phyloP scores from a whole-genome alignment of 495 filamentous ascomycete species.

The Pyrenopolyporus hunteri region DNA sequence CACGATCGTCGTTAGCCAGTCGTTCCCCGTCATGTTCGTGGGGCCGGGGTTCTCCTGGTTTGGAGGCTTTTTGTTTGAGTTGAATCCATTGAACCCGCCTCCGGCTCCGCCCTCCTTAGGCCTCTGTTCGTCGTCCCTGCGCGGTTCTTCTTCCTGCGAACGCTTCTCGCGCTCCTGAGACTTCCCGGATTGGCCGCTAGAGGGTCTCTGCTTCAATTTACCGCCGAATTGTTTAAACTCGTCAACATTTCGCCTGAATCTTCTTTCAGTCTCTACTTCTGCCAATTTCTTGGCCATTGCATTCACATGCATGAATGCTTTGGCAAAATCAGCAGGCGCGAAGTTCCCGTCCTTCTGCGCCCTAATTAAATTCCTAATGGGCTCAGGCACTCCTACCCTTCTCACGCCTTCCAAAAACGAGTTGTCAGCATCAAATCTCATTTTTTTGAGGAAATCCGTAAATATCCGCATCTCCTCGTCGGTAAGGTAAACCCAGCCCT shows the following conservation, averaged over 20 bases:
- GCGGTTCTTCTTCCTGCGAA: constrained; percentile 30
- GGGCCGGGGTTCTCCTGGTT: constrained; percentile 16
- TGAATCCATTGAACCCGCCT: constrained; percentile 28
- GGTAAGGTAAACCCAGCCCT: constrained; percentile 46
- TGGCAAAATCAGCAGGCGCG: constrained; percentile 66
- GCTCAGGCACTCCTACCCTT: constrained; percentile 38
- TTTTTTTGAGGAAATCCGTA: neutral
- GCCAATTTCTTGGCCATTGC: constrained; percentile 29
- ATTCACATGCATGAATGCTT: constrained; percentile 20
- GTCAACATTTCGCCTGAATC: no score
- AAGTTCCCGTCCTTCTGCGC: constrained; percentile 68
- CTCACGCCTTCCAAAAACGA: constrained; percentile 21
- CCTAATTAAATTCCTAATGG: constrained; percentile 39
- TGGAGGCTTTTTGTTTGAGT: constrained; percentile 26
- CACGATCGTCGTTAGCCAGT: constrained; percentile 36
- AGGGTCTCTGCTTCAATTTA: neutral
- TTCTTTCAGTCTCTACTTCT: neutral
- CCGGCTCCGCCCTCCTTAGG: constrained; percentile 8
- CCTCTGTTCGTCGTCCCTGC: constrained; percentile 35
- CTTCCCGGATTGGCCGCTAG: neutral
- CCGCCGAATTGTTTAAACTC: no score
- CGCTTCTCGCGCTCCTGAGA: constrained; percentile 34
- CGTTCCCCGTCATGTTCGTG: constrained; percentile 26
- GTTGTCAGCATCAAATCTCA: constrained; percentile 1
- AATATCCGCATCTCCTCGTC: constrained; percentile 40